Evolutionary conservation across 2,329 filamentous ascomycete genomes (phyloP), one percentile per base, ranked within the genome.

Genomic region (Ceratocystis harringtonii): DNA sequence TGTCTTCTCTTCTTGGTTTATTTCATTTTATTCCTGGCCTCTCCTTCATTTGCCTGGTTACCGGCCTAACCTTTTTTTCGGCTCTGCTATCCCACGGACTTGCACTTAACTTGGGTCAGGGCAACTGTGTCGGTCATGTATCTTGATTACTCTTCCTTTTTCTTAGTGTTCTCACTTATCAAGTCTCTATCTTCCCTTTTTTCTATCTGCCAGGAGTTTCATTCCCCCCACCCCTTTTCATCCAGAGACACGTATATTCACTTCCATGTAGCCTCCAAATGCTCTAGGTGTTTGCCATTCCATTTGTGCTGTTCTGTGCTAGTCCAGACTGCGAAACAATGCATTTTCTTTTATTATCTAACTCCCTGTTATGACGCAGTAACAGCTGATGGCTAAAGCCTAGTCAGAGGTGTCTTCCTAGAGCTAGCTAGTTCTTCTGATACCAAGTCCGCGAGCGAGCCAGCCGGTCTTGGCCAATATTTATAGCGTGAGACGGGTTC

Each of bases 161-260:
- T 10, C 32, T 36, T n/a, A 7, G 52, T 12, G 10, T 15, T 25
- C 15, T 32, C 55, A 58, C 55, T 36, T 8, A 19, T 36, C 8
- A 58, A 58, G 55, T 36, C 28, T 32, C 25, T 28, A 15, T 6
- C 48, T 22, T 28, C 48, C 6, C 19, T 25, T 12, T 10, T 15
- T 41, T 25, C 48, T 2, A 52, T 28, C 48, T 52, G 25, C 48
- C 5, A 25, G 22, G 48, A 28, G 25, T 58, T n/a, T 8, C 43
- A 43, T 45, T 44, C 22, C 58, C 32, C 19, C 10, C 8, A 10
- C 60, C n/a, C 30, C 60, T 28, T n/a, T 2, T 15, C 28, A 62
- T 43, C 32, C 30, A 58, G 55, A 58, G 55, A 30, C 30, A n/a
- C 55, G 55, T 58, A 58, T 58, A 58, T 58, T 58, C 30, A 10